Conservation (phyloP, 1,284 basidiomycete genomes). For the Uromyces viciae-fabae region DNA sequence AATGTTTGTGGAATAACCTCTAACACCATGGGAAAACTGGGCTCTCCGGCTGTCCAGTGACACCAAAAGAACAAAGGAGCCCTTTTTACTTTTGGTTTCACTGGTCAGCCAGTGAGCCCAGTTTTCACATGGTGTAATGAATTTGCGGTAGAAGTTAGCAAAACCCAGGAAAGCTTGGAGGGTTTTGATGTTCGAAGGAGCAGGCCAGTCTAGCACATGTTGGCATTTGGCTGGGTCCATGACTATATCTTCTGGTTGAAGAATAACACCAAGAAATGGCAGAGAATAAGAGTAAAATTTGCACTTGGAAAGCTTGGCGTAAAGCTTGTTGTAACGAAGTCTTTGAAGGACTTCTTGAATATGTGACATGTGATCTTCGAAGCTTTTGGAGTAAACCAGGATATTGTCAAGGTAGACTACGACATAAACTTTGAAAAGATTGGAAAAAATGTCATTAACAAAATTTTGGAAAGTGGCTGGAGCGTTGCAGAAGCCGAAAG, state of each 20-base stretch:
- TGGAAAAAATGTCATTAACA: slow-evolving; percentile 48
- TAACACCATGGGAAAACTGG: no score
- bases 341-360: not conserved
- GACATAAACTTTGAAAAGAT: not conserved
- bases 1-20: no score
- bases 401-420: slow-evolving; percentile 16
- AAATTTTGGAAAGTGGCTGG: slow-evolving; percentile 52
- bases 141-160: not conserved
- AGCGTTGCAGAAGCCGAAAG: slow-evolving; percentile 45
- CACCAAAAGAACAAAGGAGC: no score
- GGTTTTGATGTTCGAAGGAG: not conserved
- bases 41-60: no score
- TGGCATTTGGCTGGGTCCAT: not conserved
- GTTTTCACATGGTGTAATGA: no score
- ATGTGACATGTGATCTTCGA: not conserved
- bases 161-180: not conserved
- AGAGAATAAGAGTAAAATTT: not conserved
- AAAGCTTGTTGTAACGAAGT: not conserved
- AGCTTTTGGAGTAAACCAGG: not conserved
- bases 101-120: no score
- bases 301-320: not conserved
- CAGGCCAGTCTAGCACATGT: not conserved
- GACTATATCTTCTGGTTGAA: not conserved
- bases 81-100: no score
- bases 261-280: not conserved